Evolutionary conservation across 495 filamentous ascomycete genomes (phyloP).

Genomic region (Penicillium malachiteum): DNA sequence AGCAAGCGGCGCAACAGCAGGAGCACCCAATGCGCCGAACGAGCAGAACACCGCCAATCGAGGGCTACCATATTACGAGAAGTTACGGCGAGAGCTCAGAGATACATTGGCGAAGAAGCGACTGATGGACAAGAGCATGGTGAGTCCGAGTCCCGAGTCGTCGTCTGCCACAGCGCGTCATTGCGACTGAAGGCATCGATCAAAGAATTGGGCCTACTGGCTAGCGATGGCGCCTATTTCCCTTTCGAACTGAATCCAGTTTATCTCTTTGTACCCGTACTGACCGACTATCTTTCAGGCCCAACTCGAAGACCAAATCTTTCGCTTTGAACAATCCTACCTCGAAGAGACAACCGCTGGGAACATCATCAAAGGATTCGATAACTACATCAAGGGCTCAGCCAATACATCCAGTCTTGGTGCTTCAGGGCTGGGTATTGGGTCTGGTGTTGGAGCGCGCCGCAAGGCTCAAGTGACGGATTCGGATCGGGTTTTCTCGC

Average conservation of each 20-base stretch:
- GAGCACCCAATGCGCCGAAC: slow-evolving; percentile 32
- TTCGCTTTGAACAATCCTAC: slow-evolving; percentile 79
- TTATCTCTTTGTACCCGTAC: no score
- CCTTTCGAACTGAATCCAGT: no score
- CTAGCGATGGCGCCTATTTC: no score
- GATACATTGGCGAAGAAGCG: slow-evolving; percentile 68
- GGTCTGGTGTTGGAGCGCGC: slow-evolving; percentile 32
- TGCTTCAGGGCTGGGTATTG: slow-evolving; percentile 47
- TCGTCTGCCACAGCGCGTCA: neutral
- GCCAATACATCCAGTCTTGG: slow-evolving; percentile 36
- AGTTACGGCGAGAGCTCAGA: slow-evolving; percentile 65
- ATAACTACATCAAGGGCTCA: slow-evolving; percentile 92
- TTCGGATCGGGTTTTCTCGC: slow-evolving; percentile 50
- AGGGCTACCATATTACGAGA: slow-evolving; percentile 69
- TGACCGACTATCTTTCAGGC: slow-evolving; percentile 33
- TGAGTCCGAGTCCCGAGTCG: slow-evolving; percentile 21
- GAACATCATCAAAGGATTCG: slow-evolving; percentile 97
- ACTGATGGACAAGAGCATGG: slow-evolving; percentile 64
- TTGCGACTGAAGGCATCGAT: neutral
- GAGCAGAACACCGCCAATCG: slow-evolving; percentile 38
- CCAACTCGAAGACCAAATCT: slow-evolving; percentile 79
- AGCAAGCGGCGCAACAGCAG: slow-evolving; percentile 20
- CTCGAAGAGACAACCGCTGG: slow-evolving; percentile 86
- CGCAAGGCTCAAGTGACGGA: slow-evolving; percentile 51
- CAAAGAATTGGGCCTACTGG: no score